These are phyloP conservation scores for Rhizopus sp. DNA, from an alignment of 371 early-diverging fungal genomes.

Conservation along the genomic window DNA sequence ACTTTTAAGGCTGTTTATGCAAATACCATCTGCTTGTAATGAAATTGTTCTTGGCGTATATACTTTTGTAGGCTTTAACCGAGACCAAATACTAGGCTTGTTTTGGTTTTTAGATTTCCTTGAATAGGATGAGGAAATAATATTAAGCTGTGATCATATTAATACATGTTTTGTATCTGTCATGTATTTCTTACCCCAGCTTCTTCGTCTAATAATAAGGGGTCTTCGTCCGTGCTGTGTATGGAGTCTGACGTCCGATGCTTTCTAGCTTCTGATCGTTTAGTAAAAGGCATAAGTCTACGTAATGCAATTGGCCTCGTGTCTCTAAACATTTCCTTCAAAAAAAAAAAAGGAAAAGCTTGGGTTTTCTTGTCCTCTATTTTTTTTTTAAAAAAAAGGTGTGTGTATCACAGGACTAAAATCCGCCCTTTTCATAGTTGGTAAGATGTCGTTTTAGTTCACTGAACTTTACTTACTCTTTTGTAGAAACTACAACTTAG, in stretches of 20 bases:
- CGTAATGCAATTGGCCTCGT: constrained; percentile 46
- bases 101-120: constrained; percentile 5
- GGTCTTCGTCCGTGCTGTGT: constrained; percentile 48
- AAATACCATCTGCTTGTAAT: constrained; percentile 33
- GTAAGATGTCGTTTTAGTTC: too few species aligned
- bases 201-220: constrained; percentile 46
- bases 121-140: constrained; percentile 10
- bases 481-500: too few species aligned
- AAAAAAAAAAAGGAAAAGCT: constrained; percentile 1
- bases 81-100: constrained; percentile 13
- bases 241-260: constrained; percentile 44
- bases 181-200: constrained; percentile 26
- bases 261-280: constrained; percentile 31
- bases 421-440: neutral
- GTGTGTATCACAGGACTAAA: neutral
- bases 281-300: constrained; percentile 44
- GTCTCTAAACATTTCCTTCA: constrained; percentile 22
- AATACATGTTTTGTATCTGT: neutral
- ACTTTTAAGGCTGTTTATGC: neutral
- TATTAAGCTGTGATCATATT: constrained; percentile 4
- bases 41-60: constrained; percentile 36
- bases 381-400: neutral
- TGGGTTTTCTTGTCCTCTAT: neutral
- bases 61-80: constrained; percentile 26
- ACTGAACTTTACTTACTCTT: too few species aligned